Percentiles rank a stretch among this genome's conserved stretches.
These are phyloP conservation scores for Euphrasia confusa DNA, from an alignment of 257 asterid genomes.

Conservation along the genomic window DNA sequence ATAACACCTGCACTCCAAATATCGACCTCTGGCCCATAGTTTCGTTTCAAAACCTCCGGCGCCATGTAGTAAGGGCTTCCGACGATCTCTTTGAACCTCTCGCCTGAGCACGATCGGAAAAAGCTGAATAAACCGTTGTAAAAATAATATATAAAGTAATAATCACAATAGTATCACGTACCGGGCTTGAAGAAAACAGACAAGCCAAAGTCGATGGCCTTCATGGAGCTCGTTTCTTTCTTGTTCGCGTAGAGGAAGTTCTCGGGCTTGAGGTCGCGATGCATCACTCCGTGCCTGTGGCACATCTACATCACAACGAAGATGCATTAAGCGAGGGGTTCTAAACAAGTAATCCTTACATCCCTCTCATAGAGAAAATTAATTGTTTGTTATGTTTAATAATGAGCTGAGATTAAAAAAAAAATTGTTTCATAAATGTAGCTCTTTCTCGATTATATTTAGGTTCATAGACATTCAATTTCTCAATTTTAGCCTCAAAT, in stretches of 20 bases:
- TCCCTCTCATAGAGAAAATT: no score
- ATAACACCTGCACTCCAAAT: slow-evolving; percentile 80
- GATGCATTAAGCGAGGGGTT: slow-evolving; percentile 30
- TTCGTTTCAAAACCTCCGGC: slow-evolving; percentile 61
- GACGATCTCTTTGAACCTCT: slow-evolving; percentile 62
- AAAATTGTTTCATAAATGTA: no score
- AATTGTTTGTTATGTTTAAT: no score
- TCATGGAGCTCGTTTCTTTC: slow-evolving; percentile 55
- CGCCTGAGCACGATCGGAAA: slow-evolving; percentile 30
- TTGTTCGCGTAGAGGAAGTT: slow-evolving; percentile 54
- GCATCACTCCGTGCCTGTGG: slow-evolving; percentile 65
- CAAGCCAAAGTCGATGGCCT: slow-evolving; percentile 68
- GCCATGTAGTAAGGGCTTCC: slow-evolving; percentile 85
- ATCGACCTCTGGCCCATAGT: slow-evolving; percentile 66
- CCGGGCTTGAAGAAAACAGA: slow-evolving; percentile 68
- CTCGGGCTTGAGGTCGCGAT: slow-evolving; percentile 69
- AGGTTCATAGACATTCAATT: no score
- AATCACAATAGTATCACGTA: slow-evolving; percentile 27
- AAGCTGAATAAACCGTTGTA: not conserved
- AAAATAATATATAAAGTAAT: not conserved
- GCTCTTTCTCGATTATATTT: no score
- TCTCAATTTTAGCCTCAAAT: no score
- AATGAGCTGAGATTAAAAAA: no score
- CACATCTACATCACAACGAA: slow-evolving; percentile 35
- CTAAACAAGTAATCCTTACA: slow-evolving; percentile 12